Evolutionary conservation across 148 eudicot species (phyloP).

Genomic region (Silene latifolia): DNA sequence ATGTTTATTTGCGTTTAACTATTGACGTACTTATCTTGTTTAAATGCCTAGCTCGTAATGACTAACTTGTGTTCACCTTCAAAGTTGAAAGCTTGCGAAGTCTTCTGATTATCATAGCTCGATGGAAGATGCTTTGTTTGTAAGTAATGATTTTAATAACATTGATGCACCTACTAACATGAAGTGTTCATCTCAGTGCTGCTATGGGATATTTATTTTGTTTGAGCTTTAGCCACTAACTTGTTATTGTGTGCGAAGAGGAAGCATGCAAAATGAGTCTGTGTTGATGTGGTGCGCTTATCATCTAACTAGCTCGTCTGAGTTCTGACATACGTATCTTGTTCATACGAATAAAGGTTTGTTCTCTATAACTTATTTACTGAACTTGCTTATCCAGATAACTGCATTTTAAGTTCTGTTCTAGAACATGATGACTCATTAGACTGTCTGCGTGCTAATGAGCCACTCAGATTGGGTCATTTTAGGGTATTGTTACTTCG

Average conservation of each 20-base stretch:
- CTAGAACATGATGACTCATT: too few relatives aligned
- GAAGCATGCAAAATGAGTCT: conserved; percentile 2
- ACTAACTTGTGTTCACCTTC: conserved; percentile 7
- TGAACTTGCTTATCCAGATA: too few relatives aligned
- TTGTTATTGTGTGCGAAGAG: conserved; percentile 7
- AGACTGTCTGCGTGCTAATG: too few relatives aligned
- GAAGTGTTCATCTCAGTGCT: too few relatives aligned
- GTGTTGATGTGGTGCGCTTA: background rate
- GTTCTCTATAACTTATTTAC: background rate
- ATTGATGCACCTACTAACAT: background rate
- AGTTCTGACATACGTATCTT: background rate
- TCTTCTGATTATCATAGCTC: background rate
- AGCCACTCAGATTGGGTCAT: too few relatives aligned
- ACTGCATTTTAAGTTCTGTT: too few relatives aligned
- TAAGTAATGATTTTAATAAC: background rate
- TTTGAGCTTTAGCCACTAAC: too few relatives aligned
- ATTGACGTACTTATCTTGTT: background rate
- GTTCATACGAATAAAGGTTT: background rate
- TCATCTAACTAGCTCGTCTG: background rate
- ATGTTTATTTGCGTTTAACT: background rate
- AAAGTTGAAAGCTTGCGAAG: conserved; percentile 4
- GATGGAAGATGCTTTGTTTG: background rate
- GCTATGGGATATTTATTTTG: too few relatives aligned
- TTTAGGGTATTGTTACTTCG: too few relatives aligned
- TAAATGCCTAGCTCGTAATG: background rate